Evolutionary conservation across 352 stramenopile genomes (phyloP).

Genomic region (Phytophthora ohioensis): DNA sequence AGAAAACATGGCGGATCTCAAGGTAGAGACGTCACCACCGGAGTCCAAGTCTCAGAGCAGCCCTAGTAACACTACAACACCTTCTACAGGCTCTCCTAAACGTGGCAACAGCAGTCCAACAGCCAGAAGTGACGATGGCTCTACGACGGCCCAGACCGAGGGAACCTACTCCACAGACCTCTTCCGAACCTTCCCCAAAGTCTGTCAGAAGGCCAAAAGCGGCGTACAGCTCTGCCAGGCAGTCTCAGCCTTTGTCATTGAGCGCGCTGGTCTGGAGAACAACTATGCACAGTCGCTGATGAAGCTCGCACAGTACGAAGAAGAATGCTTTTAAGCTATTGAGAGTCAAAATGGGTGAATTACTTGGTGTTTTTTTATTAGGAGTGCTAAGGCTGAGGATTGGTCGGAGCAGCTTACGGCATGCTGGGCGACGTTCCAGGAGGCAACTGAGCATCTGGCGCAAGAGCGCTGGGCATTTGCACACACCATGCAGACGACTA

Average conservation of each 20-base stretch:
- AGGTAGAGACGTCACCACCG: conserved; percentile 18
- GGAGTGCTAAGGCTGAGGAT: conserved; percentile 67
- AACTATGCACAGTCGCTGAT: conserved; percentile 68
- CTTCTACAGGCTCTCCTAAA: conserved; percentile 1
- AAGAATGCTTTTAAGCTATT: conserved; percentile 1
- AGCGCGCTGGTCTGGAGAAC: conserved; percentile 65
- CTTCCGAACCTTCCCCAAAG: conserved; percentile 67
- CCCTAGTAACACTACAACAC: conserved; percentile 2
- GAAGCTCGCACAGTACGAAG: conserved; percentile 65
- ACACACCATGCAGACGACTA: conserved; percentile 65
- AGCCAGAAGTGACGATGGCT: conserved; percentile 6
- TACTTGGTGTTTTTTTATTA: conserved; percentile 24
- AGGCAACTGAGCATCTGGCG: conserved; percentile 60
- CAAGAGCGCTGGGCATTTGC: conserved; percentile 69
- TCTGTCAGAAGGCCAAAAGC: conserved; percentile 81
- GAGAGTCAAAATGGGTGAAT: neutral
- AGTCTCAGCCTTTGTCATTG: conserved; percentile 66
- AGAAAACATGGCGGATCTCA: conserved; percentile 20
- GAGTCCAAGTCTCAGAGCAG: conserved; percentile 14
- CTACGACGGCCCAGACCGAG: conserved; percentile 15
- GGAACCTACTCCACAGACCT: conserved; percentile 78
- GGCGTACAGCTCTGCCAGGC: conserved; percentile 81
- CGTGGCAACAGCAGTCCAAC: conserved; percentile 21
- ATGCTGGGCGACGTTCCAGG: conserved; percentile 65
- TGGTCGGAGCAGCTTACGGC: conserved; percentile 71